A percentile compares a stretch with the other conserved stretches of the same genome.
Evolutionary conservation across 2,329 filamentous ascomycete genomes (phyloP).

Genomic region (Exophiala phaeomuriformis): DNA sequence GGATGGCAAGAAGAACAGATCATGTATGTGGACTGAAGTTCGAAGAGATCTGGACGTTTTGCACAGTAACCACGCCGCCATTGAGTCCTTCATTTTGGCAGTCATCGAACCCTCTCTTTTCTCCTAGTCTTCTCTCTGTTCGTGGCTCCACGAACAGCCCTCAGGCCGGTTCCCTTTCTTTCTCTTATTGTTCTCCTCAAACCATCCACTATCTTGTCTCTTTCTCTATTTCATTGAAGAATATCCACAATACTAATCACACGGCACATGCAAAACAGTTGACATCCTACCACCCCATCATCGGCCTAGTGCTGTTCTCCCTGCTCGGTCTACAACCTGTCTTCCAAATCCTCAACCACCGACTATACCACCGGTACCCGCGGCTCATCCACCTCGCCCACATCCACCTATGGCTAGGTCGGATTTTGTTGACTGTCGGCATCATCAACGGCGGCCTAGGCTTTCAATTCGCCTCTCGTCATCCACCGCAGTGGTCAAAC

Average conservation of each 20-base stretch:
- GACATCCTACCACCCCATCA: conserved; percentile 26
- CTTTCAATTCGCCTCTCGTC: conserved; percentile 28
- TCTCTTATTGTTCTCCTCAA: neutral
- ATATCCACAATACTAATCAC: too few species aligned
- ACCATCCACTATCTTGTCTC: neutral
- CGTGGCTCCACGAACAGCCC: neutral
- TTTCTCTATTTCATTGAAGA: too few species aligned
- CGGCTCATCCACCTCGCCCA: conserved; percentile 22
- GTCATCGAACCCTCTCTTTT: neutral
- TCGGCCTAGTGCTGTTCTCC: conserved; percentile 28
- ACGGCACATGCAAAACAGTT: neutral
- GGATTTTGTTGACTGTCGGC: conserved; percentile 44
- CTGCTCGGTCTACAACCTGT: conserved; percentile 29
- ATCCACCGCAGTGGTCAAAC: conserved; percentile 2
- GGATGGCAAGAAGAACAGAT: conserved; percentile 23
- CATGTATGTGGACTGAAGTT: conserved; percentile 1
- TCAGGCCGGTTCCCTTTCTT: too few species aligned
- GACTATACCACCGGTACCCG: conserved; percentile 41
- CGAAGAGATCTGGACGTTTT: neutral
- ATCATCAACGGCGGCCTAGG: conserved; percentile 52
- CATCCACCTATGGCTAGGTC: conserved; percentile 49
- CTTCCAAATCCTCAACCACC: conserved; percentile 28
- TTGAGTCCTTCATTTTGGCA: neutral
- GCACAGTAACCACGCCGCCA: neutral
- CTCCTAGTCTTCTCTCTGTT: neutral